Percentiles rank a stretch among this genome's conserved stretches.
Evolutionary conservation across 2,329 filamentous ascomycete genomes (phyloP).

Genomic region (Trichoderma sp.): DNA sequence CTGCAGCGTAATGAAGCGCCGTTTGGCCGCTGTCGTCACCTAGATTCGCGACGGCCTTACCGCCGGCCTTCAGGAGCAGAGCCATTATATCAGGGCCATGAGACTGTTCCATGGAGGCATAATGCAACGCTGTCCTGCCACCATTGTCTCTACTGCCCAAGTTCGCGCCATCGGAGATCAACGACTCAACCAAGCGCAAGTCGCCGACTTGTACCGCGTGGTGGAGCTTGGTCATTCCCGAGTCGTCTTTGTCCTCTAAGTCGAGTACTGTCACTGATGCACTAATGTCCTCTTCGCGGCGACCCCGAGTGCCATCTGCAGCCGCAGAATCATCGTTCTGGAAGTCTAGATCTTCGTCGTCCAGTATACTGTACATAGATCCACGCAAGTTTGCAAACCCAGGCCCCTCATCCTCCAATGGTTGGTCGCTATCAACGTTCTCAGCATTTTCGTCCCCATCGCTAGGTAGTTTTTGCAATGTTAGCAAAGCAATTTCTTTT

Average conservation of each 20-base stretch:
- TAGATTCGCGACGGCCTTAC: background rate
- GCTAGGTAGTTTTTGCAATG: background rate
- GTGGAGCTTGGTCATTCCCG: background rate
- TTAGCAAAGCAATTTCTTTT: background rate
- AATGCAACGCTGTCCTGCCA: background rate
- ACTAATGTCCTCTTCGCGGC: background rate
- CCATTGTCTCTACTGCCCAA: background rate
- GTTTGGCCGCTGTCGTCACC: background rate
- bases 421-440: background rate
- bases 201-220: background rate
- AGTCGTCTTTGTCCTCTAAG: background rate
- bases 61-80: background rate
- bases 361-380: background rate
- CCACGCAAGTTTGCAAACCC: background rate
- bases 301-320: background rate
- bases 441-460: background rate
- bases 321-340: background rate
- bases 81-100: background rate
- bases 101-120: background rate
- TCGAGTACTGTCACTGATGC: background rate
- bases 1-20: background rate
- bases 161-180: constrained; percentile 1
- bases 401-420: background rate
- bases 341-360: background rate
- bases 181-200: background rate